Conservation (phyloP, 202 grass and related monocot species). For the Saccharum hybrid region DNA sequence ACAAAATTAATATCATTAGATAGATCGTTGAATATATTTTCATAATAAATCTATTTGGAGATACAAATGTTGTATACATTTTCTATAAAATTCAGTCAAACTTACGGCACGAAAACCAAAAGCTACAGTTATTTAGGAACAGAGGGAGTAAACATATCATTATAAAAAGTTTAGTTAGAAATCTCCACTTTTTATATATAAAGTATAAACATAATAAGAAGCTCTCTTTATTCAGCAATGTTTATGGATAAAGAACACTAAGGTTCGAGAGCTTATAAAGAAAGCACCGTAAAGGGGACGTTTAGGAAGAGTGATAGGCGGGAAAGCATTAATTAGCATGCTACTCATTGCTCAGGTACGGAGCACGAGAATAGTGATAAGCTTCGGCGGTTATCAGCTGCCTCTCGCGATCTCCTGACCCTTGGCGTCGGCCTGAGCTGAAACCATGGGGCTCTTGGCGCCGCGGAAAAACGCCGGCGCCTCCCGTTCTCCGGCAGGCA, state of each 20-base stretch:
- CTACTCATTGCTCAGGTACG: not conserved
- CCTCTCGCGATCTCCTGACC: not conserved
- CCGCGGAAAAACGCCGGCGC: slow-evolving; percentile 47
- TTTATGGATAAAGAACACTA: not conserved
- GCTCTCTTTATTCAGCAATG: not conserved
- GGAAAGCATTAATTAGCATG: not conserved
- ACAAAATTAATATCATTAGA: no score
- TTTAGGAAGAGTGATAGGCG: no score
- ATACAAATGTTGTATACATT: no score
- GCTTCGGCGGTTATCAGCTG: not conserved
- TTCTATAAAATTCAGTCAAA: no score
- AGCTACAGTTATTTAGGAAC: no score
- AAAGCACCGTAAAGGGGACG: no score
- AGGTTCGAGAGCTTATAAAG: no score
- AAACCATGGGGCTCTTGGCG: slow-evolving; percentile 36
- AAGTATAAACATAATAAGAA: no score
- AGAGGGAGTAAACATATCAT: no score
- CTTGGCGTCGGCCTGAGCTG: not conserved
- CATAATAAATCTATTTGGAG: no score
- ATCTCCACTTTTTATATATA: not conserved
- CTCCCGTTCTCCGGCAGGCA: slow-evolving; percentile 4
- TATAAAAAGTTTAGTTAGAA: not conserved
- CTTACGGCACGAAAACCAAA: no score
- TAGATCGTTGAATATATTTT: no score
- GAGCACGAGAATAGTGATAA: slow-evolving; percentile 8